phyloP scores from a whole-genome alignment of 2,329 filamentous ascomycete genomes.

The Aspergillus pseudoglaucus region DNA sequence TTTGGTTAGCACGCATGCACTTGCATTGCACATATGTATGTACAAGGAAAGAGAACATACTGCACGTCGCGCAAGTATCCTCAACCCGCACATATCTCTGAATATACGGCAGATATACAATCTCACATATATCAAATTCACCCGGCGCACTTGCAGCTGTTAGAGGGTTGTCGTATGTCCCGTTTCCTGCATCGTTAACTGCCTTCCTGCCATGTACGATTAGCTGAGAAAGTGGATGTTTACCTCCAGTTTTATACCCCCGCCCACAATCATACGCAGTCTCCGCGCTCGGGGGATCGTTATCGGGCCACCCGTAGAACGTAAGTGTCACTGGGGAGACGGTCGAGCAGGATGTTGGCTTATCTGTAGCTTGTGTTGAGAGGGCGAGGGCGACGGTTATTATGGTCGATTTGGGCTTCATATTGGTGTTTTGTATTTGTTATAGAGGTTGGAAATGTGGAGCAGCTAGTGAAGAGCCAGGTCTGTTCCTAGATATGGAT shows the following conservation, averaged over 20 bases:
- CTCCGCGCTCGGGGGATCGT: conserved; percentile 4
- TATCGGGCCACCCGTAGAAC: conserved; percentile 9
- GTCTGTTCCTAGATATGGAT: too few relatives aligned
- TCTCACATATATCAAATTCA: conserved; percentile 8
- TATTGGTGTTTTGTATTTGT: too few relatives aligned
- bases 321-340: neutral
- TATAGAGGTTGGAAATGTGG: too few relatives aligned
- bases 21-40: too few relatives aligned
- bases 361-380: neutral
- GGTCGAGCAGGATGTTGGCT: neutral
- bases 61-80: conserved; percentile 8
- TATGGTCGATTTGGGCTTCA: neutral
- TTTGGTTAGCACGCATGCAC: neutral
- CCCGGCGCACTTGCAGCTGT: conserved; percentile 9
- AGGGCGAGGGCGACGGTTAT: neutral
- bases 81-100: conserved; percentile 9
- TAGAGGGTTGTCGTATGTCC: conserved; percentile 7
- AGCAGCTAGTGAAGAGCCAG: too few relatives aligned
- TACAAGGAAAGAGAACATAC: neutral
- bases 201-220: too few relatives aligned
- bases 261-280: conserved; percentile 6
- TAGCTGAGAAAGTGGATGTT: too few relatives aligned
- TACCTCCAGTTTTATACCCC: conserved; percentile 4
- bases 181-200: conserved; percentile 2
- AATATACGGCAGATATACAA: conserved; percentile 9